A percentile compares a stretch with the other conserved stretches of the same genome.
Evolutionary conservation across 768 basidiomycete species (phyloP).

Genomic region (Rhizopogon roseolus): DNA sequence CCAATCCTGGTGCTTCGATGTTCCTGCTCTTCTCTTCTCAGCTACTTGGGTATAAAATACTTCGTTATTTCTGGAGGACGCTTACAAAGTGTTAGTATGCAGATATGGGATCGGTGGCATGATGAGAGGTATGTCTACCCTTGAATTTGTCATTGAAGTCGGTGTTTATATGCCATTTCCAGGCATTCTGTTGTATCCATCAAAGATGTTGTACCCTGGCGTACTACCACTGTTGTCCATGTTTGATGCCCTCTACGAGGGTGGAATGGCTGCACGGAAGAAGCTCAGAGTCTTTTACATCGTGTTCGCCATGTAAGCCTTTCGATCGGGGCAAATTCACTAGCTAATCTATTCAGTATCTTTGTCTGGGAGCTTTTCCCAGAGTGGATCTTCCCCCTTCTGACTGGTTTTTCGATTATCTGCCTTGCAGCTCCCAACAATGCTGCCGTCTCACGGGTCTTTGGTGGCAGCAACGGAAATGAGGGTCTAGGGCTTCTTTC

Average conservation of each 20-base stretch:
- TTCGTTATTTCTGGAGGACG: not conserved
- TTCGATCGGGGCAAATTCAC: not conserved
- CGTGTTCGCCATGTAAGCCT: conserved; percentile 32
- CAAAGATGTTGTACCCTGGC: conserved; percentile 47
- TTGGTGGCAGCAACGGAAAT: conserved; percentile 63
- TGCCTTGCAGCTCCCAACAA: conserved; percentile 51
- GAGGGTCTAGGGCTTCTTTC: conserved; percentile 62
- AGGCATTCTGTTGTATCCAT: conserved; percentile 46
- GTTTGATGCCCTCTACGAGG: conserved; percentile 42
- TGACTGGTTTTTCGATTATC: conserved; percentile 60
- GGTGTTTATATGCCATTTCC: not conserved
- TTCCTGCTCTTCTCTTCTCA: conserved; percentile 29
- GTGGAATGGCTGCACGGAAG: conserved; percentile 30
- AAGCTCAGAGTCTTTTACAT: conserved; percentile 44
- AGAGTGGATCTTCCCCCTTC: conserved; percentile 45
- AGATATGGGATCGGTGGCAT: conserved; percentile 38
- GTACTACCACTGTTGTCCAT: conserved; percentile 44
- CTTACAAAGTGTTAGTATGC: not conserved
- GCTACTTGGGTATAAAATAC: conserved; percentile 29
- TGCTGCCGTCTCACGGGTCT: conserved; percentile 54
- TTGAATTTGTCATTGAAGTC: not conserved
- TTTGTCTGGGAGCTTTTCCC: conserved; percentile 23
- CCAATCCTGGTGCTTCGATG: conserved; percentile 40
- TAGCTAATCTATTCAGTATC: conserved; percentile 21
- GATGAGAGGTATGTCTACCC: conserved; percentile 31